Base-by-base conservation (phyloP, 768 basidiomycete species). In the Suillus decipiens region DNA sequence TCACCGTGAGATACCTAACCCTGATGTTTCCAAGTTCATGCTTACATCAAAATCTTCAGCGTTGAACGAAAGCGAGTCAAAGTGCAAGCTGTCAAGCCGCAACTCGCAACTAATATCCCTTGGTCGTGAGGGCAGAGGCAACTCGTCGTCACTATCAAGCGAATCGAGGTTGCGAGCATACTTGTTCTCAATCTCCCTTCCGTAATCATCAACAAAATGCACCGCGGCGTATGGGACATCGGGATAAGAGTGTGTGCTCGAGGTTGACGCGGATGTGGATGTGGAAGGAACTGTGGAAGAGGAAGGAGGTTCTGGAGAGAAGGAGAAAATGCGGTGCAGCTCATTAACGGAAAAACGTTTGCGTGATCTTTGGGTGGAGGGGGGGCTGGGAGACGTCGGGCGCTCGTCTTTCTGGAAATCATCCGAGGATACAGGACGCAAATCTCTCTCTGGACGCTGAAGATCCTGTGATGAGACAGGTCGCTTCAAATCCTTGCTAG, bases 41-140 rank as follows among this genome's bases (percentile, higher is more conserved):
- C 66, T 59, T 36, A 75, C 42, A 60, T 73, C 64, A 71, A 89
- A 88, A 45, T 78, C 79, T 66, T 87, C 84, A 31, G 81, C 80
- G 70, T 91, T 87, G 61, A 91, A 88, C 60, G 86, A 88, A 51
- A 91, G 67, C 1, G 83, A 79, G 66, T 91, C 89, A 70, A 91
- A 91, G 70, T 89, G 88, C 60, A 91, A 77, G 37, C 89, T 89
- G 69, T 89, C 87, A 15, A 91, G 83, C 42, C 76, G 78, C 87
- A 89, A 86, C 77, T 91, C 87, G 57, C 87, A 75, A 64, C 81
- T 83, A 65, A 75, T 64, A 58, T 88, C 82, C 39, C 69, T 73
- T 42, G 71, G 69, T 43, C 59, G 73, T 56, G 43, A 57, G 19
- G 61, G 57, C 11, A 59, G 37, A 36, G 60, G 58, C 1, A 65